These are phyloP conservation scores for Talaromyces nanjingensis DNA, from an alignment of 495 filamentous ascomycete species.

Conservation along the genomic window DNA sequence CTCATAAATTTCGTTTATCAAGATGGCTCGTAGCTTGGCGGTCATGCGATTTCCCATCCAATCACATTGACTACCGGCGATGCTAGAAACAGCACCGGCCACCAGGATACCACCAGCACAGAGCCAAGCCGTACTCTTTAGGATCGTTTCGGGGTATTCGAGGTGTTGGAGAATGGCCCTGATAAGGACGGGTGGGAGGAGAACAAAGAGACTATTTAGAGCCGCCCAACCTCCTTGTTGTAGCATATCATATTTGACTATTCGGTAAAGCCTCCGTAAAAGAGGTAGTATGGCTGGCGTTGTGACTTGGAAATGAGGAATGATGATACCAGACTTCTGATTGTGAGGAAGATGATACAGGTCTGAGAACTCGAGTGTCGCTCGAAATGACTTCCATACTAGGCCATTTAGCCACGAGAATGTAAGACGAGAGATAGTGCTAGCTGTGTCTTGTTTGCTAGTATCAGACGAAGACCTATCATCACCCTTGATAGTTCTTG, in stretches of 20 bases:
- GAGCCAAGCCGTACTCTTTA: background rate
- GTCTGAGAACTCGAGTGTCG: background rate
- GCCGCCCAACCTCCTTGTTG: background rate
- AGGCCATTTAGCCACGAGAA: slow-evolving; percentile 1
- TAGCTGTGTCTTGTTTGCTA: background rate
- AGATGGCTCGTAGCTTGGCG: background rate
- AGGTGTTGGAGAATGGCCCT: background rate
- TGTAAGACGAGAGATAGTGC: background rate
- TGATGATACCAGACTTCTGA: background rate
- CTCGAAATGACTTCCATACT: background rate
- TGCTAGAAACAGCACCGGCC: background rate
- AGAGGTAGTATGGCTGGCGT: background rate
- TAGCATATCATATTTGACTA: background rate
- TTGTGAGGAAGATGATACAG: background rate
- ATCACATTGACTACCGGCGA: background rate
- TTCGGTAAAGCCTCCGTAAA: background rate
- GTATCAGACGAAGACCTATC: too few relatives aligned
- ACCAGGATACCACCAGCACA: background rate
- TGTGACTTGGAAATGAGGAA: background rate
- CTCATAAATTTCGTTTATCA: slow-evolving; percentile 3
- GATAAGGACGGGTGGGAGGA: background rate
- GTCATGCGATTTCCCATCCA: background rate
- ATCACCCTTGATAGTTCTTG: too few relatives aligned
- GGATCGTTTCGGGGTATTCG: background rate
- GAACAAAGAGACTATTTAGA: background rate